Conservation (phyloP, 306 rosid genomes). For the Quercus robur region DNA sequence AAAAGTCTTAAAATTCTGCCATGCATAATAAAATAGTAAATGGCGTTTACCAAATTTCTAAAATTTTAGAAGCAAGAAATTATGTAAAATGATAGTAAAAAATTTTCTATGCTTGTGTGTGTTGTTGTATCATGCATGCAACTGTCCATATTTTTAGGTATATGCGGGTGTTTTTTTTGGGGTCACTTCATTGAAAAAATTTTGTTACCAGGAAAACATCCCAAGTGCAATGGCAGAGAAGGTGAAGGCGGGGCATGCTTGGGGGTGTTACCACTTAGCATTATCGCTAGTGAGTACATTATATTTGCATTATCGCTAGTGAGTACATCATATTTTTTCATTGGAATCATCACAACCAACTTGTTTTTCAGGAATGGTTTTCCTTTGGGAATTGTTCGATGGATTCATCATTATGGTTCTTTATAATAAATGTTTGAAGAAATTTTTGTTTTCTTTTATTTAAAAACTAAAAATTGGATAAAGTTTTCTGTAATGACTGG, state of each 20-base stretch:
- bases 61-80: not conserved
- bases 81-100: not conserved
- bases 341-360: not conserved
- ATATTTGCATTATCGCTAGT: not conserved
- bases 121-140: no score
- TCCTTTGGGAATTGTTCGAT: no score
- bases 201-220: slow-evolving; percentile 68
- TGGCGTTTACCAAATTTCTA: not conserved
- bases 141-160: no score
- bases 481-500: not conserved
- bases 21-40: not conserved
- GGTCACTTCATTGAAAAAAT: not conserved
- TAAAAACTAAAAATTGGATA: not conserved
- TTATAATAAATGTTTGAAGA: not conserved
- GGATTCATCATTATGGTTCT: no score
- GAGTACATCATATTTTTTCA: slow-evolving; percentile 14
- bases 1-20: not conserved
- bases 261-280: slow-evolving; percentile 45
- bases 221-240: slow-evolving; percentile 63
- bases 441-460: not conserved
- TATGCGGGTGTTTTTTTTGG: not conserved
- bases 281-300: not conserved
- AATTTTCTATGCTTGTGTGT: not conserved
- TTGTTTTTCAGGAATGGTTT: not conserved
- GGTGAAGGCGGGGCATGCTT: slow-evolving; percentile 66